Evolutionary conservation across 345 rosid genomes (phyloP).

Genomic region (Microcos paniculata): DNA sequence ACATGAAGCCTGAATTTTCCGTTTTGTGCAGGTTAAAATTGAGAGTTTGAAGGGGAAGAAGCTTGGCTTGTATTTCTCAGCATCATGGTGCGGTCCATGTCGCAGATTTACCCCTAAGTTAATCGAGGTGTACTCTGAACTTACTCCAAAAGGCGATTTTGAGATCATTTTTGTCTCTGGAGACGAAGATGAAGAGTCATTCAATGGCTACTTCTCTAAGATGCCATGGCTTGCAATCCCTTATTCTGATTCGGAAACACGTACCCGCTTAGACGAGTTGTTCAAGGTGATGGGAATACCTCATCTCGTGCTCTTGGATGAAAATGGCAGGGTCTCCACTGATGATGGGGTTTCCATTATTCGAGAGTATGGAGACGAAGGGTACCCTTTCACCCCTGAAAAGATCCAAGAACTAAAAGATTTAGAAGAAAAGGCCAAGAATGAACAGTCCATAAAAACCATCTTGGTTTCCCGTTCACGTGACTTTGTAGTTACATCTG

Average conservation of each 20-base stretch:
- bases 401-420: constrained; percentile 63
- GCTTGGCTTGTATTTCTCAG: constrained; percentile 80
- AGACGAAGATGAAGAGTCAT: constrained; percentile 57
- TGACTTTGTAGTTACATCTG: constrained; percentile 53
- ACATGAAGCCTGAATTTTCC: not conserved
- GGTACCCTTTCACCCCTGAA: constrained; percentile 63
- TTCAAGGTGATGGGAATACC: constrained; percentile 75
- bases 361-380: constrained; percentile 61
- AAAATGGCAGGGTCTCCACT: constrained; percentile 47
- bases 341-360: constrained; percentile 52
- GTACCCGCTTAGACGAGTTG: constrained; percentile 42
- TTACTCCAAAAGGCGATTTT: constrained; percentile 46
- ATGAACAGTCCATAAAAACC: constrained; percentile 56
- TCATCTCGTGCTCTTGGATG: constrained; percentile 64
- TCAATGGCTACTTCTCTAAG: constrained; percentile 55
- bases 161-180: constrained; percentile 64
- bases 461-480: constrained; percentile 51
- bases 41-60: constrained; percentile 73
- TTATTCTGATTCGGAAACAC: constrained; percentile 55
- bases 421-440: constrained; percentile 53
- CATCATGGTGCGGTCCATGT: constrained; percentile 86
- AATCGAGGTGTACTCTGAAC: constrained; percentile 51
- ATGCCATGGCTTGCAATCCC: constrained; percentile 95
- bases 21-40: constrained; percentile 51
- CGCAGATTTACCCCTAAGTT: constrained; percentile 59